Evolutionary conservation across 2,329 filamentous ascomycete genomes (phyloP), one percentile per base, ranked within the genome.

Genomic region (Arthrobotrys conoides): DNA sequence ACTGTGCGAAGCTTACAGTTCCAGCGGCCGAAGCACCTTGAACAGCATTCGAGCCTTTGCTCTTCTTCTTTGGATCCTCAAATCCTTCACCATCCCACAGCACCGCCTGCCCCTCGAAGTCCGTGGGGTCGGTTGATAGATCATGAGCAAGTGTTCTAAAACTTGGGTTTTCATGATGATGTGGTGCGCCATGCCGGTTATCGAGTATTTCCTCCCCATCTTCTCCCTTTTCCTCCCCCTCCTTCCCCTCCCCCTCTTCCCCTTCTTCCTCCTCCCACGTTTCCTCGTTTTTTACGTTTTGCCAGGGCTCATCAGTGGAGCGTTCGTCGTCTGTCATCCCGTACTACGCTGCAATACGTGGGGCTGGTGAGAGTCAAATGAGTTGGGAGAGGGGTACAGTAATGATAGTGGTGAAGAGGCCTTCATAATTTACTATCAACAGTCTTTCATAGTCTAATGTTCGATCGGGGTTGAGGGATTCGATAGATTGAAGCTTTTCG

Each of bases 1-100:
- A 9, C 20, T 27, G 6, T 1, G 33, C 1, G 30, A 10, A 6
- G n/a, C 69, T 57, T 38, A 72, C 69, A 33, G 65, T 68, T 12
- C 76, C 69, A 41, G 76, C 76, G 1, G 76, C 76, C 4, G 76
- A 79, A 36, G 70, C 76, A 18, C 76, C 76, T 63, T 79, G 76
- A 2, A 79, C 70, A 33, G 76, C 71, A 18, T 79, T 79, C 46
- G 55, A 68, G 24, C 75, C 63, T 59, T 72, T 78, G 24, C 63
- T 69, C 55, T 79, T 79, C 57, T 27, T 61, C 70, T 70, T 73
- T 24, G 69, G 76, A 27, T 79, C 76, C 18, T 71, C 65, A n/a
- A 57, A 51, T 4, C 48, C 46, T 9, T 73, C 66, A n/a, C 63
- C 70, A 30, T 75, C 71, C 70, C 70, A 75, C 22, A 75, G 48